phyloP scores from a whole-genome alignment of 2,329 filamentous ascomycete genomes.

The Diplodia sapinea region DNA sequence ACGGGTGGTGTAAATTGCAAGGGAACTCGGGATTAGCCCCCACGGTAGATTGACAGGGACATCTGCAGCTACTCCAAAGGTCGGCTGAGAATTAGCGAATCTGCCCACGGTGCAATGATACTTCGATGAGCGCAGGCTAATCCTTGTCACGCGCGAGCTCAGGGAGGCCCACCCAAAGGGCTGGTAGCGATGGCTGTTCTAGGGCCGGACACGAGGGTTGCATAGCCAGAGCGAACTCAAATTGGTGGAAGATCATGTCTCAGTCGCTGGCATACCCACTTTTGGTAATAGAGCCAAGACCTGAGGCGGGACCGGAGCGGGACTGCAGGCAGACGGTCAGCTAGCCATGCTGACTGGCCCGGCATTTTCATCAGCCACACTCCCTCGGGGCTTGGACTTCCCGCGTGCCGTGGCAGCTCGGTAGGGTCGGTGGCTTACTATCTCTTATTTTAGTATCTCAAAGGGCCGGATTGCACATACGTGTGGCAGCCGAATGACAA shows the following conservation, averaged over 20 bases:
- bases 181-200: slow-evolving; percentile 6
- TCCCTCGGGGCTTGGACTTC: neutral
- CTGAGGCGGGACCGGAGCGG: slow-evolving; percentile 17
- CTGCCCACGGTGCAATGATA: slow-evolving; percentile 7
- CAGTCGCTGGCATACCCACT: slow-evolving; percentile 10
- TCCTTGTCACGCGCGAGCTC: slow-evolving; percentile 1
- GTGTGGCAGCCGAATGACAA: slow-evolving; percentile 6
- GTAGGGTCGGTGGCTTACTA: slow-evolving; percentile 18
- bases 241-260: slow-evolving; percentile 25
- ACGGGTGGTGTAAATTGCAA: slow-evolving; percentile 12
- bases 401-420: slow-evolving; percentile 6
- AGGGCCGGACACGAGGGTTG: slow-evolving; percentile 13
- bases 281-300: slow-evolving; percentile 27
- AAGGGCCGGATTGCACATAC: neutral
- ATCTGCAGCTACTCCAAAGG: neutral
- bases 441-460: slow-evolving; percentile 23
- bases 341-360: slow-evolving; percentile 20
- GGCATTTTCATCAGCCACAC: slow-evolving; percentile 20
- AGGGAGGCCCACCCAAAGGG: neutral
- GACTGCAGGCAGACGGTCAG: slow-evolving; percentile 1
- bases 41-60: slow-evolving; percentile 4
- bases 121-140: slow-evolving; percentile 4
- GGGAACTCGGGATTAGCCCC: neutral
- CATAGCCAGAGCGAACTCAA: slow-evolving; percentile 14
- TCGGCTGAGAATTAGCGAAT: slow-evolving; percentile 16